Conservation (phyloP, 2,329 filamentous ascomycete genomes). For the Hortaea werneckii region DNA sequence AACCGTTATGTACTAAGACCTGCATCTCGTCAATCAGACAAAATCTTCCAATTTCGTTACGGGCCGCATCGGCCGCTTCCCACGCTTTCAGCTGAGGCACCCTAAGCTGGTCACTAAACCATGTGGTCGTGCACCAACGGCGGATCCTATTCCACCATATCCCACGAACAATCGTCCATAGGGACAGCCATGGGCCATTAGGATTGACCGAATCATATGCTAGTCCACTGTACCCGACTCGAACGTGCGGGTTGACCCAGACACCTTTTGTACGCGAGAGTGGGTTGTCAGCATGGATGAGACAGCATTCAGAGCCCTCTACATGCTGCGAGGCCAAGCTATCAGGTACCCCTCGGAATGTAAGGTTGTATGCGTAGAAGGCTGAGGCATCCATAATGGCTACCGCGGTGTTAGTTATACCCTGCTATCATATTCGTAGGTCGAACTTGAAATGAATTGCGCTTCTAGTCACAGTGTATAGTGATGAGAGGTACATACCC, state of each 20-base stretch:
- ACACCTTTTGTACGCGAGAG: conserved; percentile 45
- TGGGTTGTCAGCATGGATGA: conserved; percentile 64
- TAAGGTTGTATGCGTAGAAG: conserved; percentile 32
- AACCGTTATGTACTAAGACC: conserved; percentile 25
- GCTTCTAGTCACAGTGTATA: no score
- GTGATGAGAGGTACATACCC: background rate
- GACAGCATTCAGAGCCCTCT: conserved; percentile 70
- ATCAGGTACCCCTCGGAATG: conserved; percentile 54
- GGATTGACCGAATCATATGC: conserved; percentile 19
- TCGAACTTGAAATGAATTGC: no score
- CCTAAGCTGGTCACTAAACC: background rate
- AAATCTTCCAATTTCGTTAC: conserved; percentile 19
- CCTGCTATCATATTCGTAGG: no score
- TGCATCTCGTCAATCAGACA: conserved; percentile 33
- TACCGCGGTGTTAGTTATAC: background rate
- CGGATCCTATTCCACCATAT: conserved; percentile 15
- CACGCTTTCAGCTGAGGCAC: background rate
- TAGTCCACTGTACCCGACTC: conserved; percentile 49
- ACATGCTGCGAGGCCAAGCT: conserved; percentile 50
- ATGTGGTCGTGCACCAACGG: conserved; percentile 4
- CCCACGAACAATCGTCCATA: conserved; percentile 6
- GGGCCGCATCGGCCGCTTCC: conserved; percentile 5
- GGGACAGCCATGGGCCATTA: conserved; percentile 7
- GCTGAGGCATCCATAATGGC: conserved; percentile 43
- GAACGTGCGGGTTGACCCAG: conserved; percentile 58